These are phyloP conservation scores for Populus pruinosa DNA, from an alignment of 345 rosid species.

Conservation along the genomic window DNA sequence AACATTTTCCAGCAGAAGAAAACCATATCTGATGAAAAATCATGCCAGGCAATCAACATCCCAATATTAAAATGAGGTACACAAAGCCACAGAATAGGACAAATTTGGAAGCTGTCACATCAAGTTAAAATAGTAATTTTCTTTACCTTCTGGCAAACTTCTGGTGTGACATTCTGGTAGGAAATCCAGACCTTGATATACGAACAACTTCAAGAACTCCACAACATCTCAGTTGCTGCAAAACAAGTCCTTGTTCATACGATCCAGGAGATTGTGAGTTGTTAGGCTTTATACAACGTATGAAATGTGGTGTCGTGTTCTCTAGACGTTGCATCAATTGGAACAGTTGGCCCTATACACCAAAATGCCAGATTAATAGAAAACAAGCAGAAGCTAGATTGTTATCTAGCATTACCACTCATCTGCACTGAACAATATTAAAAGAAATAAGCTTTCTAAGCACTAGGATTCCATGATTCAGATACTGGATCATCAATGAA, in stretches of 20 bases:
- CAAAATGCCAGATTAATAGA: constrained; percentile 1
- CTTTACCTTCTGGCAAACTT: constrained; percentile 88
- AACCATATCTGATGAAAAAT: constrained; percentile 71
- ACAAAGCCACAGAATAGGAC: background rate
- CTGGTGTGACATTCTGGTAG: constrained; percentile 95
- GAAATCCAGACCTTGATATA: constrained; percentile 93
- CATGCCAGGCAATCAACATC: constrained; percentile 3
- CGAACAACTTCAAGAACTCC: constrained; percentile 99
- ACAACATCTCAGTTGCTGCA: constrained; percentile 96
- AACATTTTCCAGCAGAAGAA: constrained; percentile 75
- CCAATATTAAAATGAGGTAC: background rate
- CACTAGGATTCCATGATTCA: background rate
- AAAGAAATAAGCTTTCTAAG: background rate
- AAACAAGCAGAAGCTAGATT: background rate
- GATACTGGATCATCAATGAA: background rate
- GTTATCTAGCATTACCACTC: background rate
- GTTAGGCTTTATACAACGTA: constrained; percentile 97
- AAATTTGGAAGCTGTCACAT: background rate
- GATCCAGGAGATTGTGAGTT: constrained; percentile 80
- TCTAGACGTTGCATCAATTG: constrained; percentile 94
- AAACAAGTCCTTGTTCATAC: constrained; percentile 83
- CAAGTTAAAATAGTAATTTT: background rate
- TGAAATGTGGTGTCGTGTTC: constrained; percentile 93
- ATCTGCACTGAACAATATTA: background rate
- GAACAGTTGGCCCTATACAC: constrained; percentile 80